Evolutionary conservation across 2,329 filamentous ascomycete species (phyloP).

Genomic region (Botrytis elliptica): DNA sequence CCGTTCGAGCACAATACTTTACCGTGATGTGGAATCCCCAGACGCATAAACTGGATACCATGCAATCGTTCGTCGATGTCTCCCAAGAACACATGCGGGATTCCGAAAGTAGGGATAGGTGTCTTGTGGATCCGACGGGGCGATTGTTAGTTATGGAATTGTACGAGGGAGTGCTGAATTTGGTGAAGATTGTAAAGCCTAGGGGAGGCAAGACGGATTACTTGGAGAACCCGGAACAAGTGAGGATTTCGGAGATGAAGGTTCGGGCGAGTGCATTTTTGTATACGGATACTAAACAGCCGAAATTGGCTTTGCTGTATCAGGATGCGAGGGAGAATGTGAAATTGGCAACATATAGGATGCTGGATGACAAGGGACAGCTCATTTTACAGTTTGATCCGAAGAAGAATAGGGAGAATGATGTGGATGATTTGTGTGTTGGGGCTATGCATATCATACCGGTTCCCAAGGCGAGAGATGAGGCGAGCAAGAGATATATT

Average conservation of each 20-base stretch:
- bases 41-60: conserved; percentile 50
- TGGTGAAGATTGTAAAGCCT: conserved; percentile 58
- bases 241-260: conserved; percentile 64
- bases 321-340: conserved; percentile 61
- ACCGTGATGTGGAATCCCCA: conserved; percentile 77
- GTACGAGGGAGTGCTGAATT: conserved; percentile 65
- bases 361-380: conserved; percentile 57
- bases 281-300: conserved; percentile 53
- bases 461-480: conserved; percentile 54
- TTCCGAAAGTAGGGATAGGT: conserved; percentile 78
- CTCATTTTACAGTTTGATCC: conserved; percentile 54
- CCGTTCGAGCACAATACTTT: conserved; percentile 87
- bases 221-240: conserved; percentile 59
- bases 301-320: conserved; percentile 63
- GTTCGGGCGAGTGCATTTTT: conserved; percentile 66
- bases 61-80: conserved; percentile 51
- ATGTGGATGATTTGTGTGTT: conserved; percentile 53
- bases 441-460: conserved; percentile 63
- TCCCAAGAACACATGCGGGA: conserved; percentile 66
- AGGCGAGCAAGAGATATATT: conserved; percentile 60
- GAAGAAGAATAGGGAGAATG: conserved; percentile 54
- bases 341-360: conserved; percentile 56
- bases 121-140: conserved; percentile 78
- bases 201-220: conserved; percentile 54
- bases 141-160: conserved; percentile 65